Percentiles rank a stretch among this genome's conserved stretches.
Evolutionary conservation across 345 rosid genomes (phyloP).

Genomic region (Gossypium arboreum): DNA sequence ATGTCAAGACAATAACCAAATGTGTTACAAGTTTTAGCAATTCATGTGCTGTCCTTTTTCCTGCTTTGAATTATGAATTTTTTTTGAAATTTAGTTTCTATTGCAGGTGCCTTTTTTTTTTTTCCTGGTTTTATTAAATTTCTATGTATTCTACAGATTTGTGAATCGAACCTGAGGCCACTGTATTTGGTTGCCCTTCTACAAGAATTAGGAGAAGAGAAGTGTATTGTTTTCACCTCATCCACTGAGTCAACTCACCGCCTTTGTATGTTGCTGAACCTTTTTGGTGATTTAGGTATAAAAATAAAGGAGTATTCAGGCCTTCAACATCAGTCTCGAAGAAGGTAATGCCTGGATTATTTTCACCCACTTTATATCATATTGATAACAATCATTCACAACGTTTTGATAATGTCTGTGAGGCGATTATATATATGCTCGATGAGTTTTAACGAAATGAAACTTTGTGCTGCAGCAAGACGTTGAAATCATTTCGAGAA

Average conservation of each 20-base stretch:
- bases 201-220: slow-evolving; percentile 67
- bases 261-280: slow-evolving; percentile 69
- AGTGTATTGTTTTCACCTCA: slow-evolving; percentile 80
- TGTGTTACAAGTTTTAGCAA: not conserved
- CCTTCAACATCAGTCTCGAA: slow-evolving; percentile 65
- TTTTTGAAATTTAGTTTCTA: slow-evolving; percentile 10
- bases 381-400: slow-evolving; percentile 11
- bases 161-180: slow-evolving; percentile 75
- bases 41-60: not conserved
- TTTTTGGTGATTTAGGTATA: slow-evolving; percentile 61
- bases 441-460: slow-evolving; percentile 6
- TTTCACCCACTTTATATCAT: slow-evolving; percentile 2
- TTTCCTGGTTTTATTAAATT: not conserved
- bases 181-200: slow-evolving; percentile 72
- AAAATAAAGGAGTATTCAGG: slow-evolving; percentile 89
- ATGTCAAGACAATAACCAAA: not conserved
- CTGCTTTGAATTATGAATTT: not conserved
- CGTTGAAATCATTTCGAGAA: slow-evolving; percentile 68
- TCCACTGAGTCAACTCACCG: slow-evolving; percentile 87
- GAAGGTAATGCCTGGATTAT: slow-evolving; percentile 50
- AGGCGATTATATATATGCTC: not conserved
- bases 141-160: slow-evolving; percentile 43
- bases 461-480: slow-evolving; percentile 56
- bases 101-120: not conserved
- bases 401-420: not conserved